Percentiles rank a stretch among this genome's conserved stretches.
Conservation (phyloP, 2,329 filamentous ascomycete species). For the Paracorniculantispora psalliotae region DNA sequence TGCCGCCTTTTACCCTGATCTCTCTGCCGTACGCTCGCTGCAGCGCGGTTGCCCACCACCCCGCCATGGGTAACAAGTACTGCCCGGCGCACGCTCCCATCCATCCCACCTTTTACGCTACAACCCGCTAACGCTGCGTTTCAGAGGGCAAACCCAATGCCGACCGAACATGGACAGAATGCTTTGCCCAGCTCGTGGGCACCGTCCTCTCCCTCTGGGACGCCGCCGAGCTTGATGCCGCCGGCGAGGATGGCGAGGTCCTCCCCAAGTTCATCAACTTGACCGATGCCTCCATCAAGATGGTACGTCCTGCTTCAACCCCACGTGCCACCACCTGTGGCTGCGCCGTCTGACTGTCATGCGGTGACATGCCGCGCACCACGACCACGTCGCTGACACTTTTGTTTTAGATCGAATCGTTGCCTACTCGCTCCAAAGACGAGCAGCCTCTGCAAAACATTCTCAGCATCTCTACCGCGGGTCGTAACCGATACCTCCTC, state of each 20-base stretch:
- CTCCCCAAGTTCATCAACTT: constrained; percentile 92
- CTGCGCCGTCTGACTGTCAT: neutral
- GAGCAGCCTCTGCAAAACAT: constrained; percentile 89
- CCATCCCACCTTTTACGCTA: neutral
- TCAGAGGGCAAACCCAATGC: constrained; percentile 79
- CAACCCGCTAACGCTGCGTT: constrained; percentile 20
- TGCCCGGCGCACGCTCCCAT: constrained; percentile 3
- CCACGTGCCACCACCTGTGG: neutral
- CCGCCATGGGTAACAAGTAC: neutral
- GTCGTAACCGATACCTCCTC: constrained; percentile 88
- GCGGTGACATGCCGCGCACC: neutral
- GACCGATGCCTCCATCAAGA: constrained; percentile 95
- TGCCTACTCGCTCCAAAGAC: constrained; percentile 72
- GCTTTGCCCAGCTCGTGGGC: constrained; percentile 92
- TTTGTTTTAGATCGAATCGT: constrained; percentile 69
- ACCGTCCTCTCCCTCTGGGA: constrained; percentile 96
- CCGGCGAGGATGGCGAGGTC: constrained; percentile 78
- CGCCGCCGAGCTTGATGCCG: constrained; percentile 82
- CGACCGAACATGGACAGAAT: constrained; percentile 91
- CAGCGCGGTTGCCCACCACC: too few species aligned
- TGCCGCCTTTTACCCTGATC: too few species aligned
- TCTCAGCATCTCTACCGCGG: constrained; percentile 90
- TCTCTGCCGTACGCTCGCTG: too few species aligned
- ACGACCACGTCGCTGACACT: neutral
- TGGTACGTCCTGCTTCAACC: constrained; percentile 54